Conservation (phyloP, 306 rosid genomes). For the Comarum palustre region DNA sequence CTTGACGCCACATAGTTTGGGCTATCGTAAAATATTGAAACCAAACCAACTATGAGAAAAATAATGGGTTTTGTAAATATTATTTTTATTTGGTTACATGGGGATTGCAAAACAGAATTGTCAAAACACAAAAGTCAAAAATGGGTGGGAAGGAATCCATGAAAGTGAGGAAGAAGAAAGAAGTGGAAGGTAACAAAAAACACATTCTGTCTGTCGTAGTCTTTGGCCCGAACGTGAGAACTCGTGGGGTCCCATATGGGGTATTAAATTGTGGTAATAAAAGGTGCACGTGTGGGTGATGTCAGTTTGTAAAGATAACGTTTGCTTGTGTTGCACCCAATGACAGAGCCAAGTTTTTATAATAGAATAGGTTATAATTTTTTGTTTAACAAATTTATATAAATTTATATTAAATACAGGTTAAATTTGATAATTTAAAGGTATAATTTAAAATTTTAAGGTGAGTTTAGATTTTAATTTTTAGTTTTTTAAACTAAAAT, state of each 20-base stretch:
- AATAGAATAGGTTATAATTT: too few relatives aligned
- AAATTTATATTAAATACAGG: too few relatives aligned
- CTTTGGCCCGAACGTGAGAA: slow-evolving; percentile 63
- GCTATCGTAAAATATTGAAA: background rate
- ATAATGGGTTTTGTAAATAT: background rate
- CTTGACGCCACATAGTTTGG: slow-evolving; percentile 18
- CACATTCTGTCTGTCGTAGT: slow-evolving; percentile 37
- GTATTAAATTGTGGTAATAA: slow-evolving; percentile 1
- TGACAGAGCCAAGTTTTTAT: too few relatives aligned
- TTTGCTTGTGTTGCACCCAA: slow-evolving; percentile 59
- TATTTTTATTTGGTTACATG: slow-evolving; percentile 2
- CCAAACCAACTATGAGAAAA: background rate
- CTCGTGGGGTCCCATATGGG: slow-evolving; percentile 31
- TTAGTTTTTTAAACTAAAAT: too few relatives aligned
- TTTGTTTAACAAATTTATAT: too few relatives aligned
- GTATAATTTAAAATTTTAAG: too few relatives aligned
- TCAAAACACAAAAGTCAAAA: slow-evolving; percentile 44
- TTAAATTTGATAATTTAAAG: too few relatives aligned
- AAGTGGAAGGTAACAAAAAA: background rate
- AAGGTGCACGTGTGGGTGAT: slow-evolving; percentile 71
- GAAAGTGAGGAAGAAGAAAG: slow-evolving; percentile 5
- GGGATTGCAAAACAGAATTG: slow-evolving; percentile 47
- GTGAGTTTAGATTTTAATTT: too few relatives aligned
- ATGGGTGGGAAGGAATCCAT: background rate
- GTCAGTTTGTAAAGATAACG: slow-evolving; percentile 31